Percentiles rank a stretch among this genome's conserved stretches.
These are phyloP conservation scores for Odonthalia washingtoniensis DNA, from an alignment of 31 red algal genomes.

Conservation along the genomic window DNA sequence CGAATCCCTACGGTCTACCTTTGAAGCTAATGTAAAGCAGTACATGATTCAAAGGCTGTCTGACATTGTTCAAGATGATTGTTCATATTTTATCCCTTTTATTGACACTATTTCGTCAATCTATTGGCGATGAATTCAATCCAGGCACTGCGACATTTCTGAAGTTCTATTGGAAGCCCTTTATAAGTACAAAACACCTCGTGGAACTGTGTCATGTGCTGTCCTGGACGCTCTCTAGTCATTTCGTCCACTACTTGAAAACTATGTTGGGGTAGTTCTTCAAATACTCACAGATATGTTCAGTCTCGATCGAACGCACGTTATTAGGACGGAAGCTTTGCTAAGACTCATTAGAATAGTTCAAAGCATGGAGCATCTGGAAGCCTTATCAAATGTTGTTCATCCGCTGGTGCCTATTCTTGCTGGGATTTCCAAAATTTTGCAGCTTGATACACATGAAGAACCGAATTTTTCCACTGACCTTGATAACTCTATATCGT, in stretches of 20 bases:
- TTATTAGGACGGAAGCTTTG: conserved; percentile 74
- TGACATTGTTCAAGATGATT: conserved; percentile 77
- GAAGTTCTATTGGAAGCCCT: conserved; percentile 72
- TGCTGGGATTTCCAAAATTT: neutral
- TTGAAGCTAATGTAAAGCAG: conserved; percentile 45
- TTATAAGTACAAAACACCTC: conserved; percentile 49
- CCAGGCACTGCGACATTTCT: conserved; percentile 85
- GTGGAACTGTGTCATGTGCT: conserved; percentile 55
- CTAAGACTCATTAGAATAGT: conserved; percentile 67
- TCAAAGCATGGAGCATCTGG: conserved; percentile 46
- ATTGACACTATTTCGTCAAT: conserved; percentile 69
- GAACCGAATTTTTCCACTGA: too few relatives aligned
- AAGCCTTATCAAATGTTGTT: conserved; percentile 80
- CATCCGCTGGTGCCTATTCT: conserved; percentile 84
- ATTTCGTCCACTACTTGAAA: conserved; percentile 76
- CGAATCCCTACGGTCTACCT: neutral
- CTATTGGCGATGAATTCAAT: conserved; percentile 92
- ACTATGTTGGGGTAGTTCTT: conserved; percentile 71
- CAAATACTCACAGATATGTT: conserved; percentile 63
- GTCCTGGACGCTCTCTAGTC: conserved; percentile 81
- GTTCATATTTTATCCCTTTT: conserved; percentile 85
- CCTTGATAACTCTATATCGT: too few relatives aligned
- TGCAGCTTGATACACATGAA: too few relatives aligned
- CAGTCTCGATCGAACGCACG: conserved; percentile 31
- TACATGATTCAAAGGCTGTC: conserved; percentile 79